A percentile compares a stretch with the other conserved stretches of the same genome.
Evolutionary conservation across 257 asterid genomes (phyloP).

Genomic region (Solanum sejunctum): DNA sequence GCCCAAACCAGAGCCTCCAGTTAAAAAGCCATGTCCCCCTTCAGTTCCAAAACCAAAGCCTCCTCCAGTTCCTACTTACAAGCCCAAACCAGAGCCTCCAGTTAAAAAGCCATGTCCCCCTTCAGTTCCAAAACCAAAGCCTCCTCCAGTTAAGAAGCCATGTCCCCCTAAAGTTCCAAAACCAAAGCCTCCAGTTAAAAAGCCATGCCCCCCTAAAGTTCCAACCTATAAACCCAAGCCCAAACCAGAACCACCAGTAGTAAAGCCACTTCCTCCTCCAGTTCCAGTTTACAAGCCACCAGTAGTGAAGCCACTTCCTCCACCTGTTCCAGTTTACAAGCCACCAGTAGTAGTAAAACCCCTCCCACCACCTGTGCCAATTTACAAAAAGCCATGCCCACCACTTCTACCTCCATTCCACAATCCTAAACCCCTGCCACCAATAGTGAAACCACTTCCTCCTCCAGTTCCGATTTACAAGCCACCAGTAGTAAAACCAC

Average conservation of each 20-base stretch:
- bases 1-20: conserved; percentile 12
- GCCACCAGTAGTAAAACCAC: conserved; percentile 7
- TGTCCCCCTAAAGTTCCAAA: neutral
- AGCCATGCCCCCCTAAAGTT: neutral
- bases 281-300: conserved; percentile 13
- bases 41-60: neutral
- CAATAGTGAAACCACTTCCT: conserved; percentile 15
- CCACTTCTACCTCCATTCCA: conserved; percentile 9
- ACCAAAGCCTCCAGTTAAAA: neutral
- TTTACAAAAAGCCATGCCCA: conserved; percentile 28
- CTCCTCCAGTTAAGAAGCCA: neutral
- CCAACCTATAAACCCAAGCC: neutral
- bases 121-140: neutral
- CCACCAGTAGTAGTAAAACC: conserved; percentile 4
- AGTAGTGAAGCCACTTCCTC: conserved; percentile 22
- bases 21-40: neutral
- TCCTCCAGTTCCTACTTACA: neutral
- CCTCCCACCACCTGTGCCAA: conserved; percentile 28
- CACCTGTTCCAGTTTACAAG: conserved; percentile 20
- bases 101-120: neutral
- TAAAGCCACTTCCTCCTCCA: conserved; percentile 29
- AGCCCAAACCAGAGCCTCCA: conserved; percentile 13
- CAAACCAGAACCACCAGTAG: neutral
- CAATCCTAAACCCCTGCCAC: neutral
- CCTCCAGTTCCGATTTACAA: conserved; percentile 28